Percentiles rank a stretch among this genome's conserved stretches.
These are phyloP conservation scores for Trichoderma sp. DNA, from an alignment of 2,329 filamentous ascomycete species.

Conservation along the genomic window DNA sequence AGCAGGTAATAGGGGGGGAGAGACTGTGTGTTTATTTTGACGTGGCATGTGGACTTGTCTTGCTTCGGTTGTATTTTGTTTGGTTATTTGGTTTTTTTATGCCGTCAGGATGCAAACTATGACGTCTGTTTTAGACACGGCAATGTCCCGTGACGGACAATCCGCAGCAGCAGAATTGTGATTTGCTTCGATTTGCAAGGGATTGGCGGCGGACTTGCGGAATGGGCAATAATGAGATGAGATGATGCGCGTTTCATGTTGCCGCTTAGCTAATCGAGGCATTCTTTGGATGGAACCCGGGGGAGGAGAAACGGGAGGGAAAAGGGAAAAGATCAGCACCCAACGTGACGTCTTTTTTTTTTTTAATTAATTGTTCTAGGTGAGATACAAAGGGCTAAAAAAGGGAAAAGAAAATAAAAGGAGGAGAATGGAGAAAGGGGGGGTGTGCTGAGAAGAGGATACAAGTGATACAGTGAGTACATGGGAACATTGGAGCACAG, in stretches of 20 bases:
- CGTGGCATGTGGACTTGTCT: too few species aligned
- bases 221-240: background rate
- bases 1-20: too few species aligned
- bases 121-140: background rate
- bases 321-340: background rate
- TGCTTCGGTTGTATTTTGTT: background rate
- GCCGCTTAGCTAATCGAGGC: background rate
- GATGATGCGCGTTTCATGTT: background rate
- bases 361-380: background rate
- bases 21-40: too few species aligned
- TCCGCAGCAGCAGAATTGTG: background rate
- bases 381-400: background rate
- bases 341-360: background rate
- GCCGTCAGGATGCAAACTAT: background rate
- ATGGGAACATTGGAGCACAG: too few species aligned
- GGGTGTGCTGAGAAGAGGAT: background rate
- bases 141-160: background rate
- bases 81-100: background rate
- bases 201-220: background rate
- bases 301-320: background rate
- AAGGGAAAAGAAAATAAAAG: background rate
- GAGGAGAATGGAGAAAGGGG: background rate
- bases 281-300: background rate
- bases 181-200: too few species aligned
- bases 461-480: too few species aligned